Conservation (phyloP, 2,329 filamentous ascomycete species). For the Xylariaceae sp. region DNA sequence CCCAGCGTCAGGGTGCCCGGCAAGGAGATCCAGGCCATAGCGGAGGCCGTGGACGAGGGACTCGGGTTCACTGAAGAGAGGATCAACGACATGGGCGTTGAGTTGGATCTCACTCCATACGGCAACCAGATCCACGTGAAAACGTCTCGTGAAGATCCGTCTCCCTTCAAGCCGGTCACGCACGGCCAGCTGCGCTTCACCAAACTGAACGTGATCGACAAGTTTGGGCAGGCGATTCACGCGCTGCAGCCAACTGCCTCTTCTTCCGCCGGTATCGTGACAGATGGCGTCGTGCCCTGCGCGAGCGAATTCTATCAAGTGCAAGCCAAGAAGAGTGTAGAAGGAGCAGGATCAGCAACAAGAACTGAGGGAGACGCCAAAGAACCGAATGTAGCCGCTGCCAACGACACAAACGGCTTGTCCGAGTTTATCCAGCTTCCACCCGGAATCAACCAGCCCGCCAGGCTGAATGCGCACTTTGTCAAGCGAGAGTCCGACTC, state of each 20-base stretch:
- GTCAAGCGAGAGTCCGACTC: constrained; percentile 2
- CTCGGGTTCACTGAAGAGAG: constrained; percentile 4
- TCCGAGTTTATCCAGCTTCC: constrained; percentile 32
- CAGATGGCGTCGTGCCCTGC: too few species aligned
- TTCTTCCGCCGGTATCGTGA: too few species aligned
- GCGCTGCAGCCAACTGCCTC: constrained; percentile 6
- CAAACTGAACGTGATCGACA: constrained; percentile 45
- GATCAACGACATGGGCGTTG: constrained; percentile 8
- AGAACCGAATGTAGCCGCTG: too few species aligned
- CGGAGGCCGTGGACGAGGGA: too few species aligned
- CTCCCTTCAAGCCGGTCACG: constrained; percentile 40
- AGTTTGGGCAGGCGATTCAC: constrained; percentile 38
- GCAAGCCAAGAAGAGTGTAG: too few species aligned
- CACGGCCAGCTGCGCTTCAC: constrained; percentile 40
- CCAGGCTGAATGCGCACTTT: constrained; percentile 32
- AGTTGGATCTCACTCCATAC: constrained; percentile 34
- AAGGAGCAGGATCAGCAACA: too few species aligned
- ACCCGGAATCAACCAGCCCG: constrained; percentile 31
- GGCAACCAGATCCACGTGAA: too few species aligned
- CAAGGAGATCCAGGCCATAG: too few species aligned
- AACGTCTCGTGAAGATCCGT: constrained; percentile 11
- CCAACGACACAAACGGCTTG: constrained; percentile 3
- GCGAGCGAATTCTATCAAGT: too few species aligned
- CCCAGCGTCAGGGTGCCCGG: constrained; percentile 19
- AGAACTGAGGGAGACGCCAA: too few species aligned